Conservation (phyloP, 805 yeast genomes). For the Wickerhamomyces tratensis region DNA sequence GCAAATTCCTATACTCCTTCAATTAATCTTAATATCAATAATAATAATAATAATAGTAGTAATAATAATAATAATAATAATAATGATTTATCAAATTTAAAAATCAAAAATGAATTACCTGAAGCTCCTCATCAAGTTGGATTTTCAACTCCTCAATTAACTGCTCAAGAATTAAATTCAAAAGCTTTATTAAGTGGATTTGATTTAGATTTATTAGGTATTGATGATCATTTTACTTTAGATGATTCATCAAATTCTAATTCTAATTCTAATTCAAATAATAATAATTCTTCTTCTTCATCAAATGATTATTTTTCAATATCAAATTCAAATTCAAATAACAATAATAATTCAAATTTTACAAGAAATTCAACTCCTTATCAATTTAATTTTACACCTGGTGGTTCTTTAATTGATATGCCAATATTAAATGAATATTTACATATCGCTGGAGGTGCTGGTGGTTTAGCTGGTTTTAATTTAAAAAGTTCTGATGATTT, state of each 20-base stretch:
- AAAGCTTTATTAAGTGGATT: conserved; percentile 23
- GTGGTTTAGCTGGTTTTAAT: conserved; percentile 28
- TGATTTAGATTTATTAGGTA: conserved; percentile 27
- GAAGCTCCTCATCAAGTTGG: conserved; percentile 64
- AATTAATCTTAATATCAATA: background rate
- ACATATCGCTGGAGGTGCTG: conserved; percentile 29
- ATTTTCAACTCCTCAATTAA: conserved; percentile 72
- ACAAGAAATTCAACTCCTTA: conserved; percentile 12
- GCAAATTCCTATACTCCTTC: conserved; percentile 22
- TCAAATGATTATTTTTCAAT: conserved; percentile 2
- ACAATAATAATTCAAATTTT: background rate
- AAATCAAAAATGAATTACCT: conserved; percentile 9
- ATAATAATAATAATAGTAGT: too few relatives aligned
- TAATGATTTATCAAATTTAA: background rate
- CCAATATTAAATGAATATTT: conserved; percentile 29
- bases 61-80: background rate
- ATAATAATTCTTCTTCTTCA: background rate
- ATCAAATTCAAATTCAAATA: background rate
- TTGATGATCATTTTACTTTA: conserved; percentile 13
- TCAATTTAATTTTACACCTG: conserved; percentile 15
- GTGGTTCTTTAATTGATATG: conserved; percentile 19
- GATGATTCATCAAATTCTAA: conserved; percentile 4
- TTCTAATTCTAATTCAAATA: conserved; percentile 7
- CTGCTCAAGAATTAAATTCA: conserved; percentile 34
- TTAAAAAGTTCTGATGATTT: conserved; percentile 21